Conservation (phyloP, 2,329 filamentous ascomycete species). For the Macrophomina tecta region DNA sequence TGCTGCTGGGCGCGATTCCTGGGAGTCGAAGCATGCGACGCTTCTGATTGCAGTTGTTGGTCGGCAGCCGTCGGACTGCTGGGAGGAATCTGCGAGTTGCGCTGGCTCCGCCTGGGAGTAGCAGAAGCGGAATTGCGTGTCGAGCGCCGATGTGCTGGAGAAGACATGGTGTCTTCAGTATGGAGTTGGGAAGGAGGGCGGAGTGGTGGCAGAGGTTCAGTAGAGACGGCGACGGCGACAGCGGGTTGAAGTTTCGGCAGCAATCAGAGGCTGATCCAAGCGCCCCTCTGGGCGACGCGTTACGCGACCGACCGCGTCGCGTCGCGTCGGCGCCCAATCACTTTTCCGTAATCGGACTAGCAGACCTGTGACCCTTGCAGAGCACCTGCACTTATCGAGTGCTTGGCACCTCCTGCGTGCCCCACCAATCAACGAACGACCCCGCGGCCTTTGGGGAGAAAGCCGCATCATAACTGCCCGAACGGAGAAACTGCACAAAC, state of each 20-base stretch:
- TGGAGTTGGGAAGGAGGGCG: neutral
- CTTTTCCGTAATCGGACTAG: neutral
- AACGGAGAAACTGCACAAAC: neutral
- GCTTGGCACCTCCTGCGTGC: constrained; percentile 5
- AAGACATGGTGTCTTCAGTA: constrained; percentile 61
- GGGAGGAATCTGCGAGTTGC: constrained; percentile 62
- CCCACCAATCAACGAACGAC: constrained; percentile 24
- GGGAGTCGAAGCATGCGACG: constrained; percentile 47
- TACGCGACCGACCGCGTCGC: constrained; percentile 36
- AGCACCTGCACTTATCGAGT: too few species aligned
- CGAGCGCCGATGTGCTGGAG: constrained; percentile 63
- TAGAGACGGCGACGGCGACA: neutral
- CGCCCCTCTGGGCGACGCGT: constrained; percentile 6
- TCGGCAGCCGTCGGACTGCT: constrained; percentile 56
- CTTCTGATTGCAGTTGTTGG: constrained; percentile 51
- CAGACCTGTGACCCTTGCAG: neutral
- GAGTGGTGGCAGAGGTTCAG: constrained; percentile 9
- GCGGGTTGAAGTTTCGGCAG: constrained; percentile 24
- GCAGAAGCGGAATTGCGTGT: constrained; percentile 61
- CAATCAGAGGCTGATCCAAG: constrained; percentile 19
- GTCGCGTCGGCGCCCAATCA: constrained; percentile 23
- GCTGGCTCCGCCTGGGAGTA: constrained; percentile 60
- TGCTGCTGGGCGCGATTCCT: constrained; percentile 52
- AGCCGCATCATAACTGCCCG: constrained; percentile 18
- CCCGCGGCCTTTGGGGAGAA: neutral